Evolutionary conservation across 345 rosid genomes (phyloP).

Genomic region (Turnera subulata): DNA sequence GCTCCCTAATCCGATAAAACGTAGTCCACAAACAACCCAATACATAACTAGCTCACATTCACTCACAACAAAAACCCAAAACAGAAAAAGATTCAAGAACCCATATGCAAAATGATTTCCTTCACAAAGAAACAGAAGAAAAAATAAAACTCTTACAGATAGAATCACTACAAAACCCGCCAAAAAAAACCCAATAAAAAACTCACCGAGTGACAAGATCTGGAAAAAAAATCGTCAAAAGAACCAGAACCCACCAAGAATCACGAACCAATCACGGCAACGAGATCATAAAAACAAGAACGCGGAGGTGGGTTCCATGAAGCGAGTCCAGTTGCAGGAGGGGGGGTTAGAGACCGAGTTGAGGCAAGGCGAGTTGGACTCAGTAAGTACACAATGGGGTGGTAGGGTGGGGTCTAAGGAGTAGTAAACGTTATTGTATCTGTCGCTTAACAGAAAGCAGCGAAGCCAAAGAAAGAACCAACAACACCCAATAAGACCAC

Average conservation of each 20-base stretch:
- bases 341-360: constrained; percentile 12
- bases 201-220: constrained; percentile 45
- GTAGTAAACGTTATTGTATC: background rate
- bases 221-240: constrained; percentile 1
- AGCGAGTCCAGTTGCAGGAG: background rate
- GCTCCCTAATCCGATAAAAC: background rate
- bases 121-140: background rate
- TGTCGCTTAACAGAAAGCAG: background rate
- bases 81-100: background rate
- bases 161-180: background rate
- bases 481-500: background rate
- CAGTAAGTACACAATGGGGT: too few relatives aligned
- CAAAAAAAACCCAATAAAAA: background rate
- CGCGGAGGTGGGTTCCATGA: background rate
- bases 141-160: background rate
- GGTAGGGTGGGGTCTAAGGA: too few relatives aligned
- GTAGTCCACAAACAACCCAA: background rate
- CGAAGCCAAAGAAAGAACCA: background rate
- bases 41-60: constrained; percentile 1
- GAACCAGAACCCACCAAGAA: constrained; percentile 2
- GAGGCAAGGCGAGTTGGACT: constrained; percentile 19
- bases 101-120: too few relatives aligned
- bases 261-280: background rate
- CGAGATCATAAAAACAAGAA: too few relatives aligned
- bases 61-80: background rate